Base-by-base conservation (phyloP, 2,329 filamentous ascomycete species). In the Trichoderma citrinoviride region DNA sequence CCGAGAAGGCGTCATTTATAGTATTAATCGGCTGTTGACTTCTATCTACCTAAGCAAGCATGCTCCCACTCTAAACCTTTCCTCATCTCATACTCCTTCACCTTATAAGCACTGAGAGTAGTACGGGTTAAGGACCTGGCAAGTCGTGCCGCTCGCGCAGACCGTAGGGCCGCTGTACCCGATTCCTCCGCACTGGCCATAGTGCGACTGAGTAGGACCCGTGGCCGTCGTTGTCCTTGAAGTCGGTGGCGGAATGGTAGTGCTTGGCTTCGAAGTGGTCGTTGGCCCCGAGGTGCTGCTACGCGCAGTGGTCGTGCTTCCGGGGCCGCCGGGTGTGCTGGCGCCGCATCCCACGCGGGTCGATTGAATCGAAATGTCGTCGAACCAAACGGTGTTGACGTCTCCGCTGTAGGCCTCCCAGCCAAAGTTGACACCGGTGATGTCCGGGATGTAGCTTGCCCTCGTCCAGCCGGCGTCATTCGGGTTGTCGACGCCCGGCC, bases 391-490 rank as follows among this genome's bases (percentile, higher is more conserved):
- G 8, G 60, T 62, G 14, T 62, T 62, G 19, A 54, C 33, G 37
- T 54, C 60, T 37, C 60, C 60, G 27, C 60, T 62, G 49, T 62
- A 62, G 19, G 60, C 60, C 50, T 62, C 60, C 60, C 60, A 62
- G 49, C 60, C 60, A 62, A 62, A 62, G 40, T 62, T 54, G 49
- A 62, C 49, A 46, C 60, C 60, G 37, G 60, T 62, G 19, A 62
- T 62, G 4, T 37, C 49, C 10, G 60, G 49, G 4, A 3, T 19
- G 37, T 62, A 62, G 25, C 40, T 19, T 25, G 8, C 1, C 25
- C 60, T 62, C 8, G 49, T 62, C 60, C 60, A 62, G 27, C 60
- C 60, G 37, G 60, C 60, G 40, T 62, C 49, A n/a, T 62, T 62
- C 25, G 60, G 15, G 19, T 62, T 62, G 40, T 62, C 17, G 17